Percentiles rank a stretch among this genome's conserved stretches.
Evolutionary conservation across 169 alveolate species (phyloP).

Genomic region (Eimeria acervulina): DNA sequence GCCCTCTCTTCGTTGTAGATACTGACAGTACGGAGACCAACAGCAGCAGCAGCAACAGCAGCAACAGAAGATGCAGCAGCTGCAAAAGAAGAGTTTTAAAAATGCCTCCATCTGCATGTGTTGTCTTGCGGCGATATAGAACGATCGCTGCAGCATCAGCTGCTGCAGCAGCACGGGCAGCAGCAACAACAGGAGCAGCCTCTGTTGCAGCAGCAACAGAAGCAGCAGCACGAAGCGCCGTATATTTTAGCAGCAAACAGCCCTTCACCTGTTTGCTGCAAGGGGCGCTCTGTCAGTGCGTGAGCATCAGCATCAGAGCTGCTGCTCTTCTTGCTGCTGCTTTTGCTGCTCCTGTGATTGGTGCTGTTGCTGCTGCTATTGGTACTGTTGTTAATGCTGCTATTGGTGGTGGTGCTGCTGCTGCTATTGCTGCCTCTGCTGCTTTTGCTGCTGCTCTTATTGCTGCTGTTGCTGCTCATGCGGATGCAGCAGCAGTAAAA

Average conservation of each 20-base stretch:
- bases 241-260: conserved; percentile 94
- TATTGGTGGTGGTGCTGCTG: not conserved
- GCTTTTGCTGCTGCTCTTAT: too few species aligned
- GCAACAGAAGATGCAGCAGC: too few species aligned
- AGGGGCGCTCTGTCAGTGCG: too few species aligned
- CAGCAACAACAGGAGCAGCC: not conserved
- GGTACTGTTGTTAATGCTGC: conserved; percentile 14
- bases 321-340: conserved; percentile 10
- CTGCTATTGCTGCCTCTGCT: not conserved
- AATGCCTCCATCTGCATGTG: not conserved
- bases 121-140: not conserved
- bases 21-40: too few species aligned
- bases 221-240: not conserved
- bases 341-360: conserved; percentile 42
- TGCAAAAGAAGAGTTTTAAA: too few species aligned
- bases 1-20: too few species aligned
- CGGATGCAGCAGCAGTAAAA: not conserved
- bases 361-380: conserved; percentile 28
- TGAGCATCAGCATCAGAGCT: too few species aligned
- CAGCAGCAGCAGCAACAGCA: too few species aligned
- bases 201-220: not conserved
- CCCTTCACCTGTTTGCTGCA: conserved; percentile 86
- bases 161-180: not conserved
- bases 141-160: not conserved
- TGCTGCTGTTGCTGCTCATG: not conserved